A percentile compares a stretch with the other conserved stretches of the same genome.
Evolutionary conservation across 2,329 filamentous ascomycete genomes (phyloP).

Genomic region (Ramularia collo-cygni): DNA sequence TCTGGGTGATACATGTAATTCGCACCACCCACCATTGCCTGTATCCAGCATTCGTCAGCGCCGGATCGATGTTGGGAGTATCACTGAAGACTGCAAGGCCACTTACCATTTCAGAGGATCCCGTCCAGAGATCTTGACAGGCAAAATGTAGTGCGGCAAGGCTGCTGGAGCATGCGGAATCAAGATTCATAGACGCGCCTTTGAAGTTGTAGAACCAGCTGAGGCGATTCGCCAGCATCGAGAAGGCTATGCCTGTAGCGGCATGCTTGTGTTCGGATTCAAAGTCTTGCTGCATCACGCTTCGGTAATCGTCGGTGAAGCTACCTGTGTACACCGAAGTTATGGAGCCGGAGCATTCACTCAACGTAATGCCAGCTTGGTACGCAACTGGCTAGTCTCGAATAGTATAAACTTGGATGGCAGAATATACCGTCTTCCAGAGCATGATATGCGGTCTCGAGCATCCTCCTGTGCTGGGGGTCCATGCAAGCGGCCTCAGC

Average conservation of each 20-base stretch:
- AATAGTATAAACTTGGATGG: too few species aligned
- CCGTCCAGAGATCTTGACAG: slow-evolving; percentile 23
- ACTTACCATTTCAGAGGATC: slow-evolving; percentile 17
- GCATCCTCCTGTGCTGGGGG: slow-evolving; percentile 14
- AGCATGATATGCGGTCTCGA: slow-evolving; percentile 11
- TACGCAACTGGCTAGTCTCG: too few species aligned
- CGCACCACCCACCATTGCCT: slow-evolving; percentile 3
- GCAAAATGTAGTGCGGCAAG: slow-evolving; percentile 32
- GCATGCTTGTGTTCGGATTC: not conserved
- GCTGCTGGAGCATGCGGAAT: slow-evolving; percentile 42
- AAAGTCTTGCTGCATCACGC: not conserved
- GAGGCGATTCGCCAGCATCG: not conserved
- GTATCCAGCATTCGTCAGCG: slow-evolving; percentile 23
- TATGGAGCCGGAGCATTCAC: slow-evolving; percentile 7
- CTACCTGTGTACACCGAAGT: slow-evolving; percentile 13
- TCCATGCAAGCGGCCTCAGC: slow-evolving; percentile 13
- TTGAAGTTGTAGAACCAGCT: not conserved
- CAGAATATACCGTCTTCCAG: too few species aligned
- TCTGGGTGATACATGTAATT: slow-evolving; percentile 9
- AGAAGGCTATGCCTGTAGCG: not conserved
- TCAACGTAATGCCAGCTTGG: slow-evolving; percentile 9
- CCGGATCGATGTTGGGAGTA: too few species aligned
- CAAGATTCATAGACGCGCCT: slow-evolving; percentile 39
- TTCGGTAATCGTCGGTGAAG: slow-evolving; percentile 13
- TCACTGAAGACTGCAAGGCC: slow-evolving; percentile 4